Evolutionary conservation across 306 rosid species (phyloP).

Genomic region (Prunus armeniaca): DNA sequence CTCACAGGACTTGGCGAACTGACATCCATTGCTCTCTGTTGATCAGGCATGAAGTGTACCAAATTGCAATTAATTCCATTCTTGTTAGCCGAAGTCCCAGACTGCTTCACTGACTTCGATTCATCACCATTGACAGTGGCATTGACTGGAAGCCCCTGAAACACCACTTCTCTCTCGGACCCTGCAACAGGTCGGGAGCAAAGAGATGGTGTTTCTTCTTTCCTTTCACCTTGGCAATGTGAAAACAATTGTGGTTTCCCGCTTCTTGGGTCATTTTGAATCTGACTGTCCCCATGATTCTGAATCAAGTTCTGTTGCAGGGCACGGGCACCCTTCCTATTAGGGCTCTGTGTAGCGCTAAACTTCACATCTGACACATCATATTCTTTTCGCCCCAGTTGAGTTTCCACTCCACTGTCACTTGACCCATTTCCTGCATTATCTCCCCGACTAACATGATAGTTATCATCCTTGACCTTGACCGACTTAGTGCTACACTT

Average conservation of each 20-base stretch:
- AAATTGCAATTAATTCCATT: constrained; percentile 26
- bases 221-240: constrained; percentile 28
- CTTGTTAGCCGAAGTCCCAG: constrained; percentile 32
- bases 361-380: constrained; percentile 42
- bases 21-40: constrained; percentile 24
- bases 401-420: constrained; percentile 38
- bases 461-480: constrained; percentile 34
- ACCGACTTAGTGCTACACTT: constrained; percentile 20
- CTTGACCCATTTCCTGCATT: constrained; percentile 32
- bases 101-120: constrained; percentile 33
- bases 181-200: constrained; percentile 26
- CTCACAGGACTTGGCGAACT: constrained; percentile 41
- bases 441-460: constrained; percentile 24
- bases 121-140: constrained; percentile 32
- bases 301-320: constrained; percentile 32
- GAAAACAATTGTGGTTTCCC: constrained; percentile 38
- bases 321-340: constrained; percentile 25
- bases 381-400: constrained; percentile 30
- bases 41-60: constrained; percentile 37
- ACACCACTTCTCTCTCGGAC: constrained; percentile 36
- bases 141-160: constrained; percentile 33
- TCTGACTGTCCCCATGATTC: constrained; percentile 37
- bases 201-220: constrained; percentile 29
- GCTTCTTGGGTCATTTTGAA: constrained; percentile 29
- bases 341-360: constrained; percentile 28